Conservation (phyloP, 352 stramenopile species). For the Plasmopara muralis region DNA sequence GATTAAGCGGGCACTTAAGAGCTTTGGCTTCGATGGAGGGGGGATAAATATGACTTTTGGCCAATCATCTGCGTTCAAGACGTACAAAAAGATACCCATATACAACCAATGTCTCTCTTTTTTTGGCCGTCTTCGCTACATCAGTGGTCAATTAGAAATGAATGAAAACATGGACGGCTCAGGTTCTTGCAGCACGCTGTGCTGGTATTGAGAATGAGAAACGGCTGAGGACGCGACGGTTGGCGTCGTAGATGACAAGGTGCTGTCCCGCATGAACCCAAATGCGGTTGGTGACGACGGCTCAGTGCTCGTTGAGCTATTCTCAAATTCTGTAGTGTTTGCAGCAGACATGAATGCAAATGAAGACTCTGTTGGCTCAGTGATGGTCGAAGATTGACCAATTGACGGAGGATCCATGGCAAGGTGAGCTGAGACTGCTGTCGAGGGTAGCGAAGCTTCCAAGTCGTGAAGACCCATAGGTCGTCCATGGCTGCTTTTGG, state of each 20-base stretch:
- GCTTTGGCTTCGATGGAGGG: constrained; percentile 9
- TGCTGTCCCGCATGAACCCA: constrained; percentile 42
- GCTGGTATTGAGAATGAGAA: constrained; percentile 15
- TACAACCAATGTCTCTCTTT: too few species aligned
- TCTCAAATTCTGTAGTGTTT: constrained; percentile 14
- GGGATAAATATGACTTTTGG: constrained; percentile 2
- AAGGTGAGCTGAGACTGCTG: constrained; percentile 10
- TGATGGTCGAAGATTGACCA: constrained; percentile 2
- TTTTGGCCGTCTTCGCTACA: too few species aligned
- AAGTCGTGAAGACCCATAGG: constrained; percentile 44
- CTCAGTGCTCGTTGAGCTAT: constrained; percentile 26
- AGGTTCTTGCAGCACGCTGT: constrained; percentile 15
- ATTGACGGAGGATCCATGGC: constrained; percentile 1
- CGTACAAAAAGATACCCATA: too few species aligned
- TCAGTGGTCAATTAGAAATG: constrained; percentile 33
- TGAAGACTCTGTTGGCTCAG: constrained; percentile 32
- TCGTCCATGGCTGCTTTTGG: constrained; percentile 32
- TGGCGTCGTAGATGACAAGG: constrained; percentile 24
- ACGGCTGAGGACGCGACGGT: constrained; percentile 21
- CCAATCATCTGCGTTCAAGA: not conserved
- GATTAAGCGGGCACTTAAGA: too few species aligned
- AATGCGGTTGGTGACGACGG: constrained; percentile 53
- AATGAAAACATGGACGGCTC: constrained; percentile 55
- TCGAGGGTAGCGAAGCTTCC: constrained; percentile 30
- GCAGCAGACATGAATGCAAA: constrained; percentile 45